Base-by-base conservation (phyloP, 2,329 filamentous ascomycete species). In the Colletotrichum musicola region DNA sequence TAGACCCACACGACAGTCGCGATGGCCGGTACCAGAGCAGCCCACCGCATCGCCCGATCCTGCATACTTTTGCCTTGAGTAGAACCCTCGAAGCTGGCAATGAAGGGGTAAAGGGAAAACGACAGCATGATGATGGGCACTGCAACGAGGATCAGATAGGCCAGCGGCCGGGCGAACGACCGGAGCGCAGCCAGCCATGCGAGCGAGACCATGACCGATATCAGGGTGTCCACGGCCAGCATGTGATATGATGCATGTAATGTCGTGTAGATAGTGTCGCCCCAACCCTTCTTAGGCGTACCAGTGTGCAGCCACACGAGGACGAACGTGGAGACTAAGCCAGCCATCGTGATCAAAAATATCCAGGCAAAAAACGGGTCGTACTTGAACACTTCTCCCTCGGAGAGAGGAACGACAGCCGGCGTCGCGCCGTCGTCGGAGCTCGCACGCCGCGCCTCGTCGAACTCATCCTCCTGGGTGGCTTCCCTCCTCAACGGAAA, bases 201-300 rank as follows among this genome's bases (percentile, higher is more conserved):
- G 42, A 98, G 84, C 1, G 95, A 95, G 20, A 98, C 93, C 42
- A 97, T 84, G 46, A 98, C 84, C 1, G 96, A 92, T n/a, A 98
- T 91, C 18, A 98, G 79, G 1, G 96, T 98, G 80, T 98, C 97
- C 60, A 96, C 89, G 2, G 93, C 93, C 49, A 99, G 89, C 72
- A 98, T 91, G 76, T 96, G 91, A 75, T 97, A 96, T 0, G 95
- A 98, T 58, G 90, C 90, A 73, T 93, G 91, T 42, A 99, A 82
- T 4, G 93, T 94, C 14, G 92, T 94, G 79, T 99, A 99, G 67
- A 99, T 94, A 1, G 95, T 98, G 79, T 99, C 96, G 14, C 95
- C 95, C 64, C 97, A 88, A 1, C 92, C 91, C 68, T 87, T 87
- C 76, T 92, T 92, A 61, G 92, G 91, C 1, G 90, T 83, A 18